Base-by-base conservation (phyloP, 768 basidiomycete genomes). In the Xerocomellus amylosporus region DNA sequence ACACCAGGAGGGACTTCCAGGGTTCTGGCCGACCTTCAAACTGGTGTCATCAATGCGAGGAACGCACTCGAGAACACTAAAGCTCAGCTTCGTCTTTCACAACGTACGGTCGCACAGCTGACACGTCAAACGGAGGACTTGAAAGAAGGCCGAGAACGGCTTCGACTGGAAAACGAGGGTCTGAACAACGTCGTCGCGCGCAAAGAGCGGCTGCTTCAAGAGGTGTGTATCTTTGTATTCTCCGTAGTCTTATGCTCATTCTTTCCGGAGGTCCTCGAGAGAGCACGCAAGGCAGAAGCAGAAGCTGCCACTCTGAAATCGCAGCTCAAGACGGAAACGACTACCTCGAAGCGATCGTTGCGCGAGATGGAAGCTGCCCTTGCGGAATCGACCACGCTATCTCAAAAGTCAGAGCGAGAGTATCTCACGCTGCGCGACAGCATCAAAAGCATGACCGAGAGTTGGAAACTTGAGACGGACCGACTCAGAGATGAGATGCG, bases 11-110 rank as follows among this genome's bases (percentile, higher is more conserved):
- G 87, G 8, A 93, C 90, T 10, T 92, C 92, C 15, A 92, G 89
- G 64, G 93, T 95, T 24, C 76, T 95, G 51, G 89, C 89, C 2
- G 90, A 93, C 69, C 79, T 95, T 20, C 93, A 95, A 68, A 80
- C 87, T 0, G 92, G 90, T 47, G 88, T 93, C 8, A 75, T 86
- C 41, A 86, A 87, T 58, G 87, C 90, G 28, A 79, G 85, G 46
- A 86, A 84, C 56, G 90, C 90, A 46, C 75, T 95, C 53, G 93
- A 95, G 69, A 91, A 92, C 65, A 91, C 93, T 12, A 89, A 90
- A 65, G 74, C 81, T 19, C 93, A 95, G 67, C 75, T 95, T 42
- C 73, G 93, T 55, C 68, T 92, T 39, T 87, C 87, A 9, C 92
- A 95, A 67, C 76, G 91, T 54, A 86, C 83, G 45, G 93, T 93